Evolutionary conservation across 2,329 filamentous ascomycete genomes (phyloP).

Genomic region (Penicillium sp.): DNA sequence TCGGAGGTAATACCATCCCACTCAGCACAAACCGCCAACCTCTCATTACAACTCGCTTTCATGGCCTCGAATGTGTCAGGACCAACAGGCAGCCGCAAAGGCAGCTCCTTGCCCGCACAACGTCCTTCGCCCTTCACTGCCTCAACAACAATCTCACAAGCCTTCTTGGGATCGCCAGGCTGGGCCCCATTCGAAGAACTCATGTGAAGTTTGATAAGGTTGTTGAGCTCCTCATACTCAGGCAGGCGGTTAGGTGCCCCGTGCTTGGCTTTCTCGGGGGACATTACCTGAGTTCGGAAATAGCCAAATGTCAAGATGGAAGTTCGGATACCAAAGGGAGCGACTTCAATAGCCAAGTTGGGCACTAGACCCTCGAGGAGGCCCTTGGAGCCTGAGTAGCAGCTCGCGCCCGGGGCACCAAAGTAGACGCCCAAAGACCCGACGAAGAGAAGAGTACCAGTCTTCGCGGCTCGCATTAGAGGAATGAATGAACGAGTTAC

Average conservation of each 20-base stretch:
- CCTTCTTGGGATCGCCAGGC: slow-evolving; percentile 11
- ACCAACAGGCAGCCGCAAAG: background rate
- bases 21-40: slow-evolving; percentile 2
- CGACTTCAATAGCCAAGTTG: slow-evolving; percentile 46
- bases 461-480: slow-evolving; percentile 34
- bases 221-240: slow-evolving; percentile 12
- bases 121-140: background rate
- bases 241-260: background rate
- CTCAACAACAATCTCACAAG: background rate
- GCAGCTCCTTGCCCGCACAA: background rate
- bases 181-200: slow-evolving; percentile 1
- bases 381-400: slow-evolving; percentile 49
- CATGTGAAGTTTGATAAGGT: background rate
- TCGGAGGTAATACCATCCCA: slow-evolving; percentile 10
- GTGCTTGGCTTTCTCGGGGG: slow-evolving; percentile 14
- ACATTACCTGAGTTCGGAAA: slow-evolving; percentile 55
- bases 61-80: background rate
- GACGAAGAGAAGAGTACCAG: slow-evolving; percentile 45
- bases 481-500: slow-evolving; percentile 39
- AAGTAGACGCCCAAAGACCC: slow-evolving; percentile 49
- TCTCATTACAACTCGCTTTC: background rate
- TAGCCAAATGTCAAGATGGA: slow-evolving; percentile 54
- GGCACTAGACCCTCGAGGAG: slow-evolving; percentile 49
- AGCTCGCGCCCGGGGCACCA: slow-evolving; percentile 27
- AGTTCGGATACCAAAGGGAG: slow-evolving; percentile 37